Evolutionary conservation across 192 early-diverging fungal genomes (phyloP).

Genomic region (Coemansia sp.): DNA sequence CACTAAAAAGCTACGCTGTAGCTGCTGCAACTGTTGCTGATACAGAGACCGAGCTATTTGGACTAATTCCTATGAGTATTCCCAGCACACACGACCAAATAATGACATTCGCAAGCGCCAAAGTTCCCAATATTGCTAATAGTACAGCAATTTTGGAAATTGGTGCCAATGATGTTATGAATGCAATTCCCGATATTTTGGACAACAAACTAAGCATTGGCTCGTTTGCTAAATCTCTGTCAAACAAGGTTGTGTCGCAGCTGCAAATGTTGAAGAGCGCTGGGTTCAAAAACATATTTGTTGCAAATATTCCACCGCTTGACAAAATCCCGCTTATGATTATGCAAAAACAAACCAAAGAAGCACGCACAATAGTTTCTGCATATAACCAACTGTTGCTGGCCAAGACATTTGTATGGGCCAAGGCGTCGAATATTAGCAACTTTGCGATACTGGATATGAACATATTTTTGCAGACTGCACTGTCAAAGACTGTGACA

Average conservation of each 20-base stretch:
- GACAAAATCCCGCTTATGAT: conserved; percentile 15
- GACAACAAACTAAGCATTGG: background rate
- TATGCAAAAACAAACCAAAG: background rate
- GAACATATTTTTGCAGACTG: conserved; percentile 4
- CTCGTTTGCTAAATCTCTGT: conserved; percentile 4
- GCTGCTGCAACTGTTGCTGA: background rate
- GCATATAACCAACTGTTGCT: conserved; percentile 18
- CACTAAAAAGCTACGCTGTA: conserved; percentile 6
- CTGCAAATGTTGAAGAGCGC: background rate
- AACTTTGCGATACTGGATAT: conserved; percentile 13
- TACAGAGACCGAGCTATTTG: conserved; percentile 1
- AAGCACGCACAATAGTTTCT: conserved; percentile 1
- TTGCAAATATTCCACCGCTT: conserved; percentile 15
- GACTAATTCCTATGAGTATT: conserved; percentile 8
- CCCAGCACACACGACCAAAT: conserved; percentile 23
- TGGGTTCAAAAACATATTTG: conserved; percentile 18
- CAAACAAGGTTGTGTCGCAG: conserved; percentile 12
- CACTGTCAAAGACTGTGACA: conserved; percentile 3
- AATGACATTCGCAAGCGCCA: background rate
- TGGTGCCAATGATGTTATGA: conserved; percentile 16
- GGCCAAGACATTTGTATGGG: background rate
- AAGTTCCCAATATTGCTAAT: background rate
- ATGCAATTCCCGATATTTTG: conserved; percentile 3
- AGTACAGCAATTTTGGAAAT: conserved; percentile 12
- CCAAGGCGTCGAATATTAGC: background rate